Evolutionary conservation across 805 yeast species (phyloP).

Genomic region (Cyberlindnera suaveolens): DNA sequence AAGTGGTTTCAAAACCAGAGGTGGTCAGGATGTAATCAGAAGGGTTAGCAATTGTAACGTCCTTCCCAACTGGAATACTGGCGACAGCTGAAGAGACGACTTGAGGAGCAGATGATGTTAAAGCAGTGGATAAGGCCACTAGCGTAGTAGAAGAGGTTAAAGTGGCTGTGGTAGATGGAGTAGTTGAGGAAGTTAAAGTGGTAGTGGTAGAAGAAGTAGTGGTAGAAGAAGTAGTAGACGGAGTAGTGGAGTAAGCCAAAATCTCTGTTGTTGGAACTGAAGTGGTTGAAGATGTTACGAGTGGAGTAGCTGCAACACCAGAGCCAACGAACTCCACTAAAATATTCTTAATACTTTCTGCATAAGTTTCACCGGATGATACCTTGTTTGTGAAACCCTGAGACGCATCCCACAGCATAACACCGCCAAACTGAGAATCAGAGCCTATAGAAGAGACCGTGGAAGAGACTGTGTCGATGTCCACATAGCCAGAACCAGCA

Average conservation of each 20-base stretch:
- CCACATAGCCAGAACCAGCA: conserved; percentile 54
- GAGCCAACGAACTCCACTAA: conserved; percentile 23
- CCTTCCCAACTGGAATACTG: neutral
- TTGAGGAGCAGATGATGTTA: neutral
- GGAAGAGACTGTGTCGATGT: conserved; percentile 29
- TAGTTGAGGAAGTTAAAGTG: neutral
- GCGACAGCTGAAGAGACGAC: neutral
- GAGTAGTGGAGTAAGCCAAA: conserved; percentile 6
- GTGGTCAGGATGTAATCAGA: too few species aligned
- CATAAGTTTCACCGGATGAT: conserved; percentile 39
- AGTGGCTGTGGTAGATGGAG: conserved; percentile 4
- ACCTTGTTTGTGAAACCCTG: conserved; percentile 49
- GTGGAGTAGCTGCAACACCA: conserved; percentile 8
- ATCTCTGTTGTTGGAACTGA: conserved; percentile 1
- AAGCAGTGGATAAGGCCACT: neutral
- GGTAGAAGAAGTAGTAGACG: conserved; percentile 10
- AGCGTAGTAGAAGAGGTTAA: conserved; percentile 3
- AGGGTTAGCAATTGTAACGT: too few species aligned
- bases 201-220: conserved; percentile 5
- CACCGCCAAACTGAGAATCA: conserved; percentile 75
- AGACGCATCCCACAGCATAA: conserved; percentile 89
- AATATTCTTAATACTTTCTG: conserved; percentile 36
- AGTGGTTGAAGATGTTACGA: conserved; percentile 14
- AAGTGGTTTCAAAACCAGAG: too few species aligned
- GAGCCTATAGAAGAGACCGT: conserved; percentile 69